These are phyloP conservation scores for Nicotiana obtusifolia DNA, from an alignment of 257 asterid genomes.

Conservation along the genomic window DNA sequence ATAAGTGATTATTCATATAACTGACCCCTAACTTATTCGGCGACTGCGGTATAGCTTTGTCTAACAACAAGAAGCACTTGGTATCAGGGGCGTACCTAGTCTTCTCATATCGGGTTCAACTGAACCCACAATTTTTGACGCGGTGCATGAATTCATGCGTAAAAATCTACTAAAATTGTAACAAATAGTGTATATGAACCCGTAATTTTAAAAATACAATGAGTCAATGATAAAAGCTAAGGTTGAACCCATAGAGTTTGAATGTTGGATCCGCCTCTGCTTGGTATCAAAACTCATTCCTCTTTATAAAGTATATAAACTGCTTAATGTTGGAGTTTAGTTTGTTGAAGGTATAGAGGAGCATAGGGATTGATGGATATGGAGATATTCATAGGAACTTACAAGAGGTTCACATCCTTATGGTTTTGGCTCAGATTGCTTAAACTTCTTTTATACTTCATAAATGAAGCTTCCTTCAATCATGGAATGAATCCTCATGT, in stretches of 20 bases:
- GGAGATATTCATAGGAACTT: slow-evolving; percentile 4
- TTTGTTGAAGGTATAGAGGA: not conserved
- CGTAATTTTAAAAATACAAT: no score
- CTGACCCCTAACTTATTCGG: not conserved
- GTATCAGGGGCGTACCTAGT: slow-evolving; percentile 5
- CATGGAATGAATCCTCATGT: slow-evolving; percentile 75
- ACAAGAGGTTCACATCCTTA: slow-evolving; percentile 45
- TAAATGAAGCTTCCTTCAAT: slow-evolving; percentile 68
- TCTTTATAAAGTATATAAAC: slow-evolving; percentile 11
- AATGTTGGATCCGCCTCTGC: not conserved
- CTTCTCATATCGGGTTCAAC: no score
- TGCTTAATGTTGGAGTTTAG: not conserved
- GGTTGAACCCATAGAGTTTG: no score
- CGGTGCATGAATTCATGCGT: no score
- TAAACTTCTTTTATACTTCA: slow-evolving; percentile 51
- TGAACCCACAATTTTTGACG: no score
- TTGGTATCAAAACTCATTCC: slow-evolving; percentile 28
- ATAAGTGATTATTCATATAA: not conserved
- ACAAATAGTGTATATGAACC: no score
- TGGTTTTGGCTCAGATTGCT: slow-evolving; percentile 53
- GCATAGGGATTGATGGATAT: slow-evolving; percentile 11
- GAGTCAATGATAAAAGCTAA: no score
- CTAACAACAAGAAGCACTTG: no score
- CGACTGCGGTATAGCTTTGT: not conserved
- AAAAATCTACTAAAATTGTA: no score